phyloP scores from a whole-genome alignment of 2,329 filamentous ascomycete species.

The Cryphonectria japonica region DNA sequence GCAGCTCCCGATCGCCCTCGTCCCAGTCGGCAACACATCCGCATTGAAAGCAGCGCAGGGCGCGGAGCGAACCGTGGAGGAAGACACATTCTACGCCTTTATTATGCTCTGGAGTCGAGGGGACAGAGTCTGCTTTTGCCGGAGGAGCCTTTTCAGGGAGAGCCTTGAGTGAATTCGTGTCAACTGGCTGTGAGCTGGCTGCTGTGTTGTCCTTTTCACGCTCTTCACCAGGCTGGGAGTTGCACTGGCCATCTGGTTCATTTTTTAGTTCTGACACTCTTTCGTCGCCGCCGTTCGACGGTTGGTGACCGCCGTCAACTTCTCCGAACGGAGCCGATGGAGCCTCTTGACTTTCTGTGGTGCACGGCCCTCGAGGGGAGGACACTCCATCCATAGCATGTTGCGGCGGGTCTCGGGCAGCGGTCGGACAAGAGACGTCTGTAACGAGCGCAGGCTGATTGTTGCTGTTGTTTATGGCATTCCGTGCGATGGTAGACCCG shows the following conservation, averaged over 20 bases:
- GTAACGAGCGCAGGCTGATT: not conserved
- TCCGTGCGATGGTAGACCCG: slow-evolving; percentile 5
- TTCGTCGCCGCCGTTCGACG: not conserved
- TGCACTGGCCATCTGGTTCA: not conserved
- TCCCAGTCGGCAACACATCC: slow-evolving; percentile 63
- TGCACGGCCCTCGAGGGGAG: not conserved
- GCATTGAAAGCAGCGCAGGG: slow-evolving; percentile 67
- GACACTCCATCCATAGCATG: not conserved
- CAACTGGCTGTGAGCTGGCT: not conserved
- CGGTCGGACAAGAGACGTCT: slow-evolving; percentile 1
- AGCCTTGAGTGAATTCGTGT: not conserved
- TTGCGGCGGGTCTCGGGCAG: not conserved
- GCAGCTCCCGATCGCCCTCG: slow-evolving; percentile 55
- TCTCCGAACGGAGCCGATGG: not conserved
- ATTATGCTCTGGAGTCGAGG: slow-evolving; percentile 35
- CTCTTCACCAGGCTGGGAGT: not conserved
- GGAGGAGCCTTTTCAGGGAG: slow-evolving; percentile 30
- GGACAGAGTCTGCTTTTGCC: slow-evolving; percentile 12
- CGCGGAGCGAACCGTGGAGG: slow-evolving; percentile 69
- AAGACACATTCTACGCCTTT: slow-evolving; percentile 69
- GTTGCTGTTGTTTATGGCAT: not conserved
- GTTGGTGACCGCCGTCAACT: not conserved
- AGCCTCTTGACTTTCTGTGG: not conserved
- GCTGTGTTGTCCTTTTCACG: not conserved
- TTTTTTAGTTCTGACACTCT: not conserved